Conservation (phyloP, 1,284 basidiomycete genomes). For the Inonotus hispidus region DNA sequence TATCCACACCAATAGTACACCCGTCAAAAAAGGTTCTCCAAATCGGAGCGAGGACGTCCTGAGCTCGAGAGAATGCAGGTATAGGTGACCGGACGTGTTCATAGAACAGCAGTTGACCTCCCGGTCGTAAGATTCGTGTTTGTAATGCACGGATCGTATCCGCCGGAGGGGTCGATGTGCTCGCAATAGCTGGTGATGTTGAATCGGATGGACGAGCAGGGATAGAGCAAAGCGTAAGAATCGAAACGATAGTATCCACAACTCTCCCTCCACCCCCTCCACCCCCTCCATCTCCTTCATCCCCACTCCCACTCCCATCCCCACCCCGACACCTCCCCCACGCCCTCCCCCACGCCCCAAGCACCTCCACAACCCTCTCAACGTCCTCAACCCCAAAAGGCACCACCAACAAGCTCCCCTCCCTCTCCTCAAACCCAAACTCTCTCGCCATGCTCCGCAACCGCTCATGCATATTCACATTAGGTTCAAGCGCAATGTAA, state of each 20-base stretch:
- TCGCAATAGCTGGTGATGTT: not conserved
- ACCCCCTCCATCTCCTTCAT: slow-evolving; percentile 10
- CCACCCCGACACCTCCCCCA: slow-evolving; percentile 27
- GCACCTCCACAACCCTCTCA: slow-evolving; percentile 36
- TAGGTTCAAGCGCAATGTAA: slow-evolving; percentile 69
- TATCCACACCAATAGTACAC: slow-evolving; percentile 32
- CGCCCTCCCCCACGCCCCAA: slow-evolving; percentile 27
- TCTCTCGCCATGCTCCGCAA: slow-evolving; percentile 43
- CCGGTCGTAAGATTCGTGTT: slow-evolving; percentile 45
- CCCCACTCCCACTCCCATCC: slow-evolving; percentile 21
- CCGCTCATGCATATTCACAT: slow-evolving; percentile 51
- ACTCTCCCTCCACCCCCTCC: slow-evolving; percentile 13
- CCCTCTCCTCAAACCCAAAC: slow-evolving; percentile 48
- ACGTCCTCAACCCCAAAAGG: slow-evolving; percentile 54
- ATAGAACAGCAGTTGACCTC: slow-evolving; percentile 54
- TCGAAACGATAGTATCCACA: slow-evolving; percentile 53
- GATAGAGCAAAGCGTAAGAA: slow-evolving; percentile 57
- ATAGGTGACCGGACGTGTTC: slow-evolving; percentile 56
- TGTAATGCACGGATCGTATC: slow-evolving; percentile 39
- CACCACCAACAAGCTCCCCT: slow-evolving; percentile 40
- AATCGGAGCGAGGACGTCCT: slow-evolving; percentile 60
- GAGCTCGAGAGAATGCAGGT: slow-evolving; percentile 58
- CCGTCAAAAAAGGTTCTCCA: slow-evolving; percentile 56
- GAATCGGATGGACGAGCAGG: slow-evolving; percentile 26
- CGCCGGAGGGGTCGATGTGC: slow-evolving; percentile 30